These are phyloP conservation scores for Bauhinia variegata DNA, from an alignment of 306 rosid genomes.

Conservation along the genomic window DNA sequence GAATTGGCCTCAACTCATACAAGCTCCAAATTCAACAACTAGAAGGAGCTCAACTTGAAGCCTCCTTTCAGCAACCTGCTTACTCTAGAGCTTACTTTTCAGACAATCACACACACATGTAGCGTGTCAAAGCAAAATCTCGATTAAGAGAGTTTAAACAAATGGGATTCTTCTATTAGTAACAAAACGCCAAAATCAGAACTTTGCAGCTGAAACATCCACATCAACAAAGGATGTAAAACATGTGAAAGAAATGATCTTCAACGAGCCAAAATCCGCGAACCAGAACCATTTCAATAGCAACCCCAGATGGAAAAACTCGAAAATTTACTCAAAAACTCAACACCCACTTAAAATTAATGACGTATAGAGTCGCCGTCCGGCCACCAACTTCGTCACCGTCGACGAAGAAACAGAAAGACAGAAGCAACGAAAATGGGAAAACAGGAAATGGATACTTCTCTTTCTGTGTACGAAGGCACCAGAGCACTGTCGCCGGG, in stretches of 20 bases:
- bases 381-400: constrained; percentile 7
- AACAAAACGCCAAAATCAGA: constrained; percentile 31
- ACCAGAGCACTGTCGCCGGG: constrained; percentile 56
- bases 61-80: constrained; percentile 32
- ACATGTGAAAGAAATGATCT: constrained; percentile 8
- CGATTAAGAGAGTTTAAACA: constrained; percentile 29
- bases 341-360: constrained; percentile 15
- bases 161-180: constrained; percentile 23
- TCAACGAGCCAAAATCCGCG: constrained; percentile 42
- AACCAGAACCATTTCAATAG: constrained; percentile 31
- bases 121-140: constrained; percentile 31
- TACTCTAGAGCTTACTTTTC: not conserved
- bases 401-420: constrained; percentile 12
- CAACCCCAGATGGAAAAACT: constrained; percentile 15
- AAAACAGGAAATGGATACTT: constrained; percentile 36
- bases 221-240: constrained; percentile 35
- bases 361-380: constrained; percentile 25
- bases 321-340: constrained; percentile 15
- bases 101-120: not conserved
- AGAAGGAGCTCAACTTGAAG: constrained; percentile 35
- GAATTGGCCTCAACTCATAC: constrained; percentile 28
- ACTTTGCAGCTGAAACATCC: constrained; percentile 39
- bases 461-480: constrained; percentile 41
- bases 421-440: constrained; percentile 40
- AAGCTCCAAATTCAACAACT: constrained; percentile 32